Evolutionary conservation across 352 stramenopile genomes (phyloP), one percentile per base, ranked within the genome.

Genomic region (Pythium periplocum): DNA sequence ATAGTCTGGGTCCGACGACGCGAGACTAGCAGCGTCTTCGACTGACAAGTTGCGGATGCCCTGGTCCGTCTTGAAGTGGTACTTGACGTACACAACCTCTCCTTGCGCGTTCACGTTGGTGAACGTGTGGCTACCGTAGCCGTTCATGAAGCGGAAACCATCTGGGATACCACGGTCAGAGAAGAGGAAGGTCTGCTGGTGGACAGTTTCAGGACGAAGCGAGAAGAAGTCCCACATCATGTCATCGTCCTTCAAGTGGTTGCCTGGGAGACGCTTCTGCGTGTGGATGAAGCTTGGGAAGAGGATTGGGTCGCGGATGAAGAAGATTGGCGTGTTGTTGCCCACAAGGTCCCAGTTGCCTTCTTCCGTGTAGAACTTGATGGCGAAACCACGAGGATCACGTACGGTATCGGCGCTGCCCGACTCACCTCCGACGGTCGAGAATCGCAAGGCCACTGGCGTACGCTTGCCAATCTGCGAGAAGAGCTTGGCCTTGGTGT

Each of bases 321-420:
- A 96, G 61, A 97, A 97, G 35, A 96, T 84, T 2, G 88, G 88
- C 35, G 84, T 95, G 62, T 96, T 96, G 71, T 94, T 96, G 34
- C 76, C 66, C 30, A 96, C 86, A 5, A 96, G 60, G 59, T 96
- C 87, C 79, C 74, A 96, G 55, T 96, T 96, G 34, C 88, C 88
- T 12, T 97, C 87, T 55, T 95, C 77, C 9, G 85, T 95, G 71
- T 96, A 96, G 58, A 97, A 96, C 57, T 97, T 97, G 12, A 97
- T 43, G 2, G 88, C 77, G 57, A 96, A 96, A 1, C 88, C 88
- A 2, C 88, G 72, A 4, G 85, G 83, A 51, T 97, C 84, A 6
- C 88, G 75, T 2, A 72, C 83, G 12, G 84, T 95, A 56, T 97
- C 88, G 1, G 85, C 45, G 37, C 65, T 78, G 2, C 83, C 88